Percentiles rank a stretch among this genome's conserved stretches.
Conservation (phyloP, 2,329 filamentous ascomycete genomes). For the Talaromyces rugulosus region DNA sequence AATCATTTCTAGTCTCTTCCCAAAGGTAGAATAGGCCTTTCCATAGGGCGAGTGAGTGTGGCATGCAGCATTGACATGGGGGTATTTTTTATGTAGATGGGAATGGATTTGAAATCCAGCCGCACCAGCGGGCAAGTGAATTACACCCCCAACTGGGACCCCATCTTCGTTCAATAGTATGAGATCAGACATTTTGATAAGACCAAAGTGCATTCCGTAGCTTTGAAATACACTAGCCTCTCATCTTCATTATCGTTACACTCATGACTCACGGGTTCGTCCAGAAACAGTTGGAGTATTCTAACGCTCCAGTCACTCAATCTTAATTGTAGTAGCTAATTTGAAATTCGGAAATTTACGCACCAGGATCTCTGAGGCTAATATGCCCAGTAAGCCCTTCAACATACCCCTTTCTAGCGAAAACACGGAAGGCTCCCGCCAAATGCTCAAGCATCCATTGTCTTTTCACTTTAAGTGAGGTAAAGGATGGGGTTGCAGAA, state of each 20-base stretch:
- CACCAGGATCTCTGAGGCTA: constrained; percentile 34
- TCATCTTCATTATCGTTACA: background rate
- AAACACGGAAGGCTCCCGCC: constrained; percentile 42
- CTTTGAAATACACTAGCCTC: background rate
- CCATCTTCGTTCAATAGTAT: background rate
- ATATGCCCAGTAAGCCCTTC: constrained; percentile 43
- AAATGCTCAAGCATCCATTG: constrained; percentile 42
- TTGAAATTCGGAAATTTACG: background rate
- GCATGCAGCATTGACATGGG: background rate
- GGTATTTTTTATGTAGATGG: background rate
- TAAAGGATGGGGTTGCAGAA: constrained; percentile 12
- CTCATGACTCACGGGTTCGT: background rate
- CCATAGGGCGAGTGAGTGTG: background rate
- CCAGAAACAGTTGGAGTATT: background rate
- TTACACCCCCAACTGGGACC: background rate
- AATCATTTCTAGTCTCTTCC: background rate
- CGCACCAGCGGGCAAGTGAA: background rate
- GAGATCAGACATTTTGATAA: background rate
- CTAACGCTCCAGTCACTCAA: background rate
- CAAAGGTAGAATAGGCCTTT: background rate
- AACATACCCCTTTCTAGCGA: constrained; percentile 37
- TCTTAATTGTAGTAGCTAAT: background rate
- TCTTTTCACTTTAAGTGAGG: constrained; percentile 24
- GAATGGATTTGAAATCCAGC: constrained; percentile 1
- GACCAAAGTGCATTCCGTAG: background rate